These are phyloP conservation scores for Gracilaria vermiculophylla DNA, from an alignment of 23 red algal species.

Conservation along the genomic window DNA sequence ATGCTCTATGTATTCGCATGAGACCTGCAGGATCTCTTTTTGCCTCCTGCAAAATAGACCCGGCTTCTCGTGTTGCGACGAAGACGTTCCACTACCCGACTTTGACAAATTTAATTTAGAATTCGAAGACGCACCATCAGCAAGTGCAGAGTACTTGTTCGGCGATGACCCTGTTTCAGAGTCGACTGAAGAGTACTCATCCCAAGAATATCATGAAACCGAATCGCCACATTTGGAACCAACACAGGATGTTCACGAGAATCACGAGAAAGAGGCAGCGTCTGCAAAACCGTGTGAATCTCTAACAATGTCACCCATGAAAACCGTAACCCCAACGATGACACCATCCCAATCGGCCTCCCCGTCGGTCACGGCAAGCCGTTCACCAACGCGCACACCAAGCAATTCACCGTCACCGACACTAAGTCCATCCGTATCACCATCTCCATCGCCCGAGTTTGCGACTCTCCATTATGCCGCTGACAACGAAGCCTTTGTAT, in stretches of 20 bases:
- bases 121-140: not conserved
- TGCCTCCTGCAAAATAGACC: not conserved
- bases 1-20: not conserved
- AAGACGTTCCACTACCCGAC: not conserved
- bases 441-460: not conserved
- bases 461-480: conserved; percentile 19
- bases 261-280: not conserved
- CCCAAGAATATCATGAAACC: not conserved
- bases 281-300: not conserved
- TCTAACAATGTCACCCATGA: not conserved
- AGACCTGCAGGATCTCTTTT: not conserved
- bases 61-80: not conserved
- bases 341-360: not conserved
- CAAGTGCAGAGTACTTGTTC: not conserved
- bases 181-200: not conserved
- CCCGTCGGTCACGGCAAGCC: not conserved
- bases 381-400: not conserved
- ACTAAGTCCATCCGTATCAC: conserved; percentile 1
- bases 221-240: not conserved
- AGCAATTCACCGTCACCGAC: not conserved
- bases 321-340: not conserved
- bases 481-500: conserved; percentile 8
- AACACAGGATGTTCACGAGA: not conserved
- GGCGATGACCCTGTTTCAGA: not conserved
- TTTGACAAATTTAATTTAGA: not conserved